Conservation (phyloP, 306 rosid genomes). For the Inga oerstediana region DNA sequence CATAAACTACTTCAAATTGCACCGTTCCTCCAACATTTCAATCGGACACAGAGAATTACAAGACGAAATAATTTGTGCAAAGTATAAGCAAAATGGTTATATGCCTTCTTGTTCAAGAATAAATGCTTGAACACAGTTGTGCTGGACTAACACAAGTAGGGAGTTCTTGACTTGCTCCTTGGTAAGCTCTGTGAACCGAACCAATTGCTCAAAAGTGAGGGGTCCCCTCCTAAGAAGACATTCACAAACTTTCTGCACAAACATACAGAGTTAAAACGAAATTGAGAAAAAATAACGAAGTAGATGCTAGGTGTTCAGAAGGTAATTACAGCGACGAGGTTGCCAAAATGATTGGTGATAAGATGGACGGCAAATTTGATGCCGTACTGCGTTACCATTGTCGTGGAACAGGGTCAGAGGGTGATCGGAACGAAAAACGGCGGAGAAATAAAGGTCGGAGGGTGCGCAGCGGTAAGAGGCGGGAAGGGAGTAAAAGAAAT, state of each 20-base stretch:
- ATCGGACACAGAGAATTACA: constrained; percentile 3
- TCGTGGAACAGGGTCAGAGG: background rate
- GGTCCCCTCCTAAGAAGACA: constrained; percentile 61
- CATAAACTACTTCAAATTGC: background rate
- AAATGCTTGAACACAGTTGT: constrained; percentile 83
- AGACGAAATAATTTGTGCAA: background rate
- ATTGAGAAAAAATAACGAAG: background rate
- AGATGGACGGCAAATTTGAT: constrained; percentile 70
- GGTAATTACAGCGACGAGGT: constrained; percentile 63
- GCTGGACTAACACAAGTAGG: constrained; percentile 82
- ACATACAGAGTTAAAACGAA: background rate
- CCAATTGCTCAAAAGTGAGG: constrained; percentile 44
- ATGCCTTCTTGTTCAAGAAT: constrained; percentile 38
- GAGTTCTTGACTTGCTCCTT: constrained; percentile 72
- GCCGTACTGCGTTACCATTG: constrained; percentile 63
- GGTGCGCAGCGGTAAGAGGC: background rate
- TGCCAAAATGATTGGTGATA: constrained; percentile 82
- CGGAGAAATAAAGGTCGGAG: background rate
- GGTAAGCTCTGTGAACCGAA: constrained; percentile 66
- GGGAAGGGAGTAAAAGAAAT: background rate
- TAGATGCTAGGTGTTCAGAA: background rate
- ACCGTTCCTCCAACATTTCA: constrained; percentile 3
- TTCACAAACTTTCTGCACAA: constrained; percentile 79
- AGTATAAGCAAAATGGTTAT: background rate
- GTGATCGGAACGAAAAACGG: background rate